Conservation (phyloP, 139 green algal genomes). For the Astrephomene gubernaculifera region DNA sequence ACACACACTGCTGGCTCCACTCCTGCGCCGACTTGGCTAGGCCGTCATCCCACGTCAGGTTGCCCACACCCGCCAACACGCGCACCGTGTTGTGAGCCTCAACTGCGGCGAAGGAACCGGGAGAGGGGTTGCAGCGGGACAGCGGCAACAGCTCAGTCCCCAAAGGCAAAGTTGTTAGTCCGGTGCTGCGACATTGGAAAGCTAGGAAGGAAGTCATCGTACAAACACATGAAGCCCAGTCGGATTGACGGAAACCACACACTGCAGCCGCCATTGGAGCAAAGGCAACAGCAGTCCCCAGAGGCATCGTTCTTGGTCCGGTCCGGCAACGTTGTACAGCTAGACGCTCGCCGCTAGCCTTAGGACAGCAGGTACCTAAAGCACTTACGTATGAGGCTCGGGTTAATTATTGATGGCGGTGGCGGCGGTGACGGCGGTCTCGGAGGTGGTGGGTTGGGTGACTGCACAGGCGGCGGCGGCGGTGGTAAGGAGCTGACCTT, state of each 20-base stretch:
- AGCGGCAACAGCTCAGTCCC: neutral
- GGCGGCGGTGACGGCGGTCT: neutral
- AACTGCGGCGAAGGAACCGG: neutral
- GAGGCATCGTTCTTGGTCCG: neutral
- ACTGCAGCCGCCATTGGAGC: neutral
- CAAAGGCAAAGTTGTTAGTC: neutral
- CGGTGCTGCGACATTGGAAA: neutral
- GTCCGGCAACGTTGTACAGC: neutral
- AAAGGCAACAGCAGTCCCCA: neutral
- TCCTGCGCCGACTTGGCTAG: neutral
- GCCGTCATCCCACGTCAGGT: neutral
- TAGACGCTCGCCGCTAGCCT: neutral
- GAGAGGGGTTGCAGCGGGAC: no score
- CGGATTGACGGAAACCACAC: neutral
- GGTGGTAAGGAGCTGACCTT: neutral
- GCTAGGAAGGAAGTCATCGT: neutral
- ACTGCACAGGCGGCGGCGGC: neutral
- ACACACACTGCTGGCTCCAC: conserved; percentile 13
- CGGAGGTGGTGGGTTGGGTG: no score
- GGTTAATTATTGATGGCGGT: neutral
- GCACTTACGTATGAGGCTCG: neutral
- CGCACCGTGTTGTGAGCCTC: conserved; percentile 3
- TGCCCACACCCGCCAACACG: neutral
- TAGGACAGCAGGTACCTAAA: neutral
- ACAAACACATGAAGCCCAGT: neutral